These are phyloP conservation scores for Ceratocystis papillata DNA, from an alignment of 2,329 filamentous ascomycete species.

Conservation along the genomic window DNA sequence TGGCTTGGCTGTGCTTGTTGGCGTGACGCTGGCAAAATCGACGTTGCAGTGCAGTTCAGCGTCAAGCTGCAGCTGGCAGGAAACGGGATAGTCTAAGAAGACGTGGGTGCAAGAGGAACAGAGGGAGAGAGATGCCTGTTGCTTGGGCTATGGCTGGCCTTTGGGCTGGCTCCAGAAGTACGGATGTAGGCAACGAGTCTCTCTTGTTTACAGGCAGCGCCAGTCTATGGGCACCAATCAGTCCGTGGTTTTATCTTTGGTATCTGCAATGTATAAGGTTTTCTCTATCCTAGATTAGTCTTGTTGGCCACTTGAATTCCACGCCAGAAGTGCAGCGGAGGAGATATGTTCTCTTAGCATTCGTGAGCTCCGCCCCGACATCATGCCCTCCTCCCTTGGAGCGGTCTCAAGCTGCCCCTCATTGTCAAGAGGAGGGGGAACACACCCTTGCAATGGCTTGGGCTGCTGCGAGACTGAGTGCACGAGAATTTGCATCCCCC, in stretches of 20 bases:
- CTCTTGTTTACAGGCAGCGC: neutral
- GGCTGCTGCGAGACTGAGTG: neutral
- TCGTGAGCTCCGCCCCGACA: neutral
- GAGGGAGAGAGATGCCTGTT: neutral
- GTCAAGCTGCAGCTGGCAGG: neutral
- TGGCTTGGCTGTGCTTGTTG: neutral
- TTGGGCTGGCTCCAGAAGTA: no score
- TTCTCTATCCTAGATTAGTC: neutral
- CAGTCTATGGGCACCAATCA: neutral
- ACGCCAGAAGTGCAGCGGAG: neutral
- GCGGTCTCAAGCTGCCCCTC: conserved; percentile 1
- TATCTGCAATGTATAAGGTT: neutral
- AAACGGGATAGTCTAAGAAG: neutral
- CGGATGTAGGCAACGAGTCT: no score
- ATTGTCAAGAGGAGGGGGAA: neutral
- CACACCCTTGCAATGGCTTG: neutral
- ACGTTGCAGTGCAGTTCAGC: neutral
- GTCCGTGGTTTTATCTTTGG: no score
- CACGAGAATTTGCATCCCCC: conserved; percentile 6
- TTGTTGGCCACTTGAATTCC: neutral
- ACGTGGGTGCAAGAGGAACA: neutral
- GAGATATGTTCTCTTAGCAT: neutral
- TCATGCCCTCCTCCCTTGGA: neutral
- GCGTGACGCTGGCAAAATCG: neutral
- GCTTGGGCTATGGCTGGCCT: no score